These are phyloP conservation scores for Climacium dendroides DNA, from an alignment of 225 moss, liverwort and hornwort species.

Conservation along the genomic window DNA sequence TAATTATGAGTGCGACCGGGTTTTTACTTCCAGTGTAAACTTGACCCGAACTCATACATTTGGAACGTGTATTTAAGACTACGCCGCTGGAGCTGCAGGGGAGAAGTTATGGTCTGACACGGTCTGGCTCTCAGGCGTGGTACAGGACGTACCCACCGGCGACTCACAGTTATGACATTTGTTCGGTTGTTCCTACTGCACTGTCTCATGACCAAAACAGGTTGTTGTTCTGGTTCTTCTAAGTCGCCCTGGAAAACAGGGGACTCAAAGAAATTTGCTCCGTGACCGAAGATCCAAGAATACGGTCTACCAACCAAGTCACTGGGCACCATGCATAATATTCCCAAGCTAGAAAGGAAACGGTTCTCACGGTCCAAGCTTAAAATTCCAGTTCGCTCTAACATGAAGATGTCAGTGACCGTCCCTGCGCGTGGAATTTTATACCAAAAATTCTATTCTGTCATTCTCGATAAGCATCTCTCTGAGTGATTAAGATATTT, in stretches of 20 bases:
- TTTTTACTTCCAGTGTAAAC: no score
- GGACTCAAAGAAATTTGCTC: neutral
- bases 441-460: neutral
- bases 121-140: neutral
- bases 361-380: neutral
- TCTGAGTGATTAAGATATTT: neutral
- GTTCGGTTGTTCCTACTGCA: neutral
- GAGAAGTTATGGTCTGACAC: neutral
- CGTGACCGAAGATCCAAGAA: neutral
- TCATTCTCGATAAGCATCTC: neutral
- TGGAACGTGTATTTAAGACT: neutral
- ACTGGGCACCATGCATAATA: neutral
- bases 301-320: neutral
- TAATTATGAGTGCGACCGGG: neutral
- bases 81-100: neutral
- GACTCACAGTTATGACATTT: neutral
- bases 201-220: neutral
- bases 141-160: neutral
- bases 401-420: neutral
- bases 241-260: no score
- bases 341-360: neutral
- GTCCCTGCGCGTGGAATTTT: no score
- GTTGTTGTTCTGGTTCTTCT: neutral
- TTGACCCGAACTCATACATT: neutral
- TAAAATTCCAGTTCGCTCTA: neutral